Evolutionary conservation across 1,139 yeast genomes (phyloP).

Genomic region (Pichia sp.): DNA sequence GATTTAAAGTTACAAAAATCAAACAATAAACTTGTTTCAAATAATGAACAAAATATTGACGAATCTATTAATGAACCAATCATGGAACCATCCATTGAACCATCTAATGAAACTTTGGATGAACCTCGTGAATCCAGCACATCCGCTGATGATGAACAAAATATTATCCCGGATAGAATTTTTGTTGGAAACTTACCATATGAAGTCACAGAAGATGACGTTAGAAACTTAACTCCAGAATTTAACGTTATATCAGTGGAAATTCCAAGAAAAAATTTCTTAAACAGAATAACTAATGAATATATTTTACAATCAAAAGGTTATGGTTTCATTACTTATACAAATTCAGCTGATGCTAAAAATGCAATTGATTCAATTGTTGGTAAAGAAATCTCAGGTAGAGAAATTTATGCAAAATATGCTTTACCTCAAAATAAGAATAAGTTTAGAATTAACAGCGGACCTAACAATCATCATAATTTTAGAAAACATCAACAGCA

Average conservation of each 20-base stretch:
- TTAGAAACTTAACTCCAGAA: slow-evolving; percentile 24
- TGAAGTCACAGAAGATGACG: slow-evolving; percentile 36
- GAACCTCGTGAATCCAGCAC: too few species aligned
- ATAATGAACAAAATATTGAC: background rate
- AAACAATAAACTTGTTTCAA: background rate
- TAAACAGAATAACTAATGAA: slow-evolving; percentile 19
- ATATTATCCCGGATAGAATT: slow-evolving; percentile 26
- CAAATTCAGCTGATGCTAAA: slow-evolving; percentile 30
- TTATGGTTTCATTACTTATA: slow-evolving; percentile 25
- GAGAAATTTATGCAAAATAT: slow-evolving; percentile 44
- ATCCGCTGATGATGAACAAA: slow-evolving; percentile 5
- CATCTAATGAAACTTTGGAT: background rate
- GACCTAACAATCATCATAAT: background rate
- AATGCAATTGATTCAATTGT: slow-evolving; percentile 40
- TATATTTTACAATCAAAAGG: slow-evolving; percentile 24
- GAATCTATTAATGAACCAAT: background rate
- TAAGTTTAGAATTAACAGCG: slow-evolving; percentile 1
- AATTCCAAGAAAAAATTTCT: slow-evolving; percentile 25
- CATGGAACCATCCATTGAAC: background rate
- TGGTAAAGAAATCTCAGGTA: slow-evolving; percentile 41
- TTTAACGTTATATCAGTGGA: slow-evolving; percentile 26
- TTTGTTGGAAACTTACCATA: slow-evolving; percentile 48
- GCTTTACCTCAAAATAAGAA: slow-evolving; percentile 39
- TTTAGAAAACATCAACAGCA: background rate
- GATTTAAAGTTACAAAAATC: background rate